Evolutionary conservation across 306 rosid genomes (phyloP), one percentile per base, ranked within the genome.

Genomic region (Acacia melanoxylon): DNA sequence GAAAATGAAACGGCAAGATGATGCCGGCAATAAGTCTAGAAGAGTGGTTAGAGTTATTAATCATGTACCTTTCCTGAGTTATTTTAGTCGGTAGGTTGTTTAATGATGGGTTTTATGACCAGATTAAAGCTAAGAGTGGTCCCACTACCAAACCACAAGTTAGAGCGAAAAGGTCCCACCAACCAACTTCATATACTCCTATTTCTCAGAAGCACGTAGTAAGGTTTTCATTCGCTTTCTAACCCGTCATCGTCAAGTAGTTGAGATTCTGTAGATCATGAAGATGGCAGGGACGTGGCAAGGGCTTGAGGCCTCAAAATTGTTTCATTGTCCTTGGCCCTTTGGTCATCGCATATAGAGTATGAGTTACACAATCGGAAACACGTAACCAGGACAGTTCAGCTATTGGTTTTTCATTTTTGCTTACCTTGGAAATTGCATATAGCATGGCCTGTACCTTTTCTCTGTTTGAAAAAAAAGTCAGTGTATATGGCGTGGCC

Each of bases 71-170:
- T 83, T 45, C 75, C 58, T 12, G 16, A 66, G n/a, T 75, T 22
- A 61, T 31, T 62, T 62, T 69, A 75, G 83, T 78, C 79, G 86
- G 72, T 84, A 82, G 79, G 83, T 85, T 78, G 89, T 72, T 68
- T 83, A 76, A 41, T 37, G 78, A 84, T 79, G 79, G 89, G 85
- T 52, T 80, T 74, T 79, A 46, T 83, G 75, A 75, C 86, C 83
- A 72, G 76, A 78, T 84, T 80, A 86, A 31, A 83, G 82, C 83
- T 19, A 48, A 13, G 42, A 61, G 90, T 83, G 90, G 90, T 67
- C 94, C 88, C 87, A 40, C 48, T 68, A 40, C 75, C 83, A 74
- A 87, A 82, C 56, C 22, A 48, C 22, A 40, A 44, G 75, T 20
- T 80, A 72, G 8, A 8, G 45, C 12, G 68, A 77, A 58, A 25